Percentiles rank a stretch among this genome's conserved stretches.
Evolutionary conservation across 371 early-diverging fungal species (phyloP).

Genomic region (Batrachochytrium dendrobatidis): DNA sequence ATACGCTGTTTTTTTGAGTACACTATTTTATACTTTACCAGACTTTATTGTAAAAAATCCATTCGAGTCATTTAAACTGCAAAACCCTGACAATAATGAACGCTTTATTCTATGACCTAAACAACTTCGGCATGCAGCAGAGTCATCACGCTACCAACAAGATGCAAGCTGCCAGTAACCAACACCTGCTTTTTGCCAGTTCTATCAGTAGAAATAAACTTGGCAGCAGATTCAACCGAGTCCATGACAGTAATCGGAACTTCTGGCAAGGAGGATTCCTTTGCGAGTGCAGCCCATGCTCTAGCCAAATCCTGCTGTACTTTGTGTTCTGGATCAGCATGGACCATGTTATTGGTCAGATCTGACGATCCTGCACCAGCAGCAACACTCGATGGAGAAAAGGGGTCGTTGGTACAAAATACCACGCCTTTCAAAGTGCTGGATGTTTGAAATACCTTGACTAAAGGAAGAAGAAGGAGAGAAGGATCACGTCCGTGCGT

Average conservation of each 20-base stretch:
- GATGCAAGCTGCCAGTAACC: constrained; percentile 89
- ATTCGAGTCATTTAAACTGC: background rate
- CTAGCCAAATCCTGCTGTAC: constrained; percentile 36
- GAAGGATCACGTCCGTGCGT: constrained; percentile 71
- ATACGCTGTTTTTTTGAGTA: background rate
- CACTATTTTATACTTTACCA: background rate
- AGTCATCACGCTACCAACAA: constrained; percentile 81
- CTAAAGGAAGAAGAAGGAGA: constrained; percentile 38
- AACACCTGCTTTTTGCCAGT: constrained; percentile 51
- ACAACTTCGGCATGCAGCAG: constrained; percentile 39
- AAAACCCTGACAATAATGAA: background rate
- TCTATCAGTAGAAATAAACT: constrained; percentile 43
- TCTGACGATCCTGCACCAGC: constrained; percentile 17
- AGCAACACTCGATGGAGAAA: background rate
- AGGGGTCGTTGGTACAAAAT: constrained; percentile 72
- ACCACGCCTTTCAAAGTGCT: constrained; percentile 49
- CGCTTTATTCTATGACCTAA: constrained; percentile 7
- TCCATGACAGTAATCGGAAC: constrained; percentile 39
- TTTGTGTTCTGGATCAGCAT: constrained; percentile 45
- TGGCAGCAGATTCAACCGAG: constrained; percentile 69
- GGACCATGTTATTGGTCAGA: constrained; percentile 56
- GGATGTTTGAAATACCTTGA: constrained; percentile 30
- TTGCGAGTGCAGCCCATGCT: constrained; percentile 2
- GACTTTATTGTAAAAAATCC: background rate
- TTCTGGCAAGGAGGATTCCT: background rate